phyloP scores from a whole-genome alignment of 805 yeast species.

The Pichia gijzeniarum region DNA sequence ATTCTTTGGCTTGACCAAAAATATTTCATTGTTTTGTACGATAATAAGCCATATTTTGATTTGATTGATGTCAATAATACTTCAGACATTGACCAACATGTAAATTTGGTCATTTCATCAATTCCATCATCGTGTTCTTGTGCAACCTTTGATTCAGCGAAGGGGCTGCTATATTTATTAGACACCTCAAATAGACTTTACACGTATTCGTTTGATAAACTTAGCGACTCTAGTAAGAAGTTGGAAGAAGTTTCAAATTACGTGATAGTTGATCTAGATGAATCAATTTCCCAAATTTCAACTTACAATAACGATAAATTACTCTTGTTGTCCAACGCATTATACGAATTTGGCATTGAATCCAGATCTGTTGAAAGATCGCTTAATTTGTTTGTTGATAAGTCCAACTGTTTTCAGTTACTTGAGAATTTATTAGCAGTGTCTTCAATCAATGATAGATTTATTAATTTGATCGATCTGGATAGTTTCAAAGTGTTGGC shows the following conservation, averaged over 20 bases:
- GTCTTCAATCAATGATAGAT: slow-evolving; percentile 74
- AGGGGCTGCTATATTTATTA: slow-evolving; percentile 1
- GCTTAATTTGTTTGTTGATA: slow-evolving; percentile 14
- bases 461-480: slow-evolving; percentile 62
- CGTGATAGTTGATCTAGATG: slow-evolving; percentile 9
- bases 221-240: not conserved
- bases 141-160: slow-evolving; percentile 1
- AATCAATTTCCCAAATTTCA: slow-evolving; percentile 11
- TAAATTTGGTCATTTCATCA: slow-evolving; percentile 4
- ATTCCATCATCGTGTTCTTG: slow-evolving; percentile 8
- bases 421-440: slow-evolving; percentile 9
- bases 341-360: slow-evolving; percentile 13
- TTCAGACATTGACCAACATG: slow-evolving; percentile 3
- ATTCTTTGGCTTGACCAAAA: slow-evolving; percentile 5
- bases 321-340: slow-evolving; percentile 12
- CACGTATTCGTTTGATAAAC: slow-evolving; percentile 7
- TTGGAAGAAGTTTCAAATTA: slow-evolving; percentile 7
- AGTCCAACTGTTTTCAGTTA: slow-evolving; percentile 9
- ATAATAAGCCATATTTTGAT: slow-evolving; percentile 9
- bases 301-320: not conserved
- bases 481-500: slow-evolving; percentile 37
- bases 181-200: slow-evolving; percentile 13
- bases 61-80: slow-evolving; percentile 4
- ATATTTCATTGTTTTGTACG: slow-evolving; percentile 6
- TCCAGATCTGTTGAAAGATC: slow-evolving; percentile 7